These are phyloP conservation scores for Clohesyomyces aquaticus DNA, from an alignment of 495 filamentous ascomycete genomes.

Conservation along the genomic window DNA sequence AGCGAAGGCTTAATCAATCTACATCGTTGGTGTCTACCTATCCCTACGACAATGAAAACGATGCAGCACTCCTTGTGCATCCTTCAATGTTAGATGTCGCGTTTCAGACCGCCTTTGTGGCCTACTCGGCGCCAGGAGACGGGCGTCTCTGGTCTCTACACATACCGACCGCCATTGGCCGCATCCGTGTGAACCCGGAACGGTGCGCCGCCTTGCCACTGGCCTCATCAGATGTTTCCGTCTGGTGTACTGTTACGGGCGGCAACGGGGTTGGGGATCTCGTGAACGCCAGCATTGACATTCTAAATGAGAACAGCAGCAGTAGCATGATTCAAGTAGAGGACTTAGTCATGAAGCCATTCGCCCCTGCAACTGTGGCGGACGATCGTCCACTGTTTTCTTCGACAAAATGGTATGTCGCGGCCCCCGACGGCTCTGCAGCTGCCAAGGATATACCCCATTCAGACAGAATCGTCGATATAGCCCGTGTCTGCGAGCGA, in stretches of 20 bases:
- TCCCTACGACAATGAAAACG: background rate
- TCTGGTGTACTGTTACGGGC: background rate
- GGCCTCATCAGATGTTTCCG: constrained; percentile 1
- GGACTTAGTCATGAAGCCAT: constrained; percentile 2
- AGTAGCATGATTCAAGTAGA: constrained; percentile 9
- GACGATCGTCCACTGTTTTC: constrained; percentile 17
- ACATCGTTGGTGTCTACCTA: background rate
- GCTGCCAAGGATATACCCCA: background rate
- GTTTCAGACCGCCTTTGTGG: constrained; percentile 10
- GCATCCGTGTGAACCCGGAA: constrained; percentile 15
- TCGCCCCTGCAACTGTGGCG: constrained; percentile 5
- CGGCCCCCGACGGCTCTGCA: background rate
- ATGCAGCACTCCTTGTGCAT: constrained; percentile 4
- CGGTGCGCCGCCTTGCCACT: constrained; percentile 1
- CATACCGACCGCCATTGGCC: constrained; percentile 2
- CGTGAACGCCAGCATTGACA: constrained; percentile 15
- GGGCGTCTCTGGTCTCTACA: constrained; percentile 12
- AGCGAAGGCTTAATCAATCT: constrained; percentile 7
- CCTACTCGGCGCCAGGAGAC: constrained; percentile 8
- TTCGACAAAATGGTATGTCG: background rate
- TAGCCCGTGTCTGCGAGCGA: constrained; percentile 3
- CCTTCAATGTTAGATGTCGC: constrained; percentile 8
- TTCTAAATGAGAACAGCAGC: background rate
- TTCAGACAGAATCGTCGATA: background rate
- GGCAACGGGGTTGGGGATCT: too few species aligned